These are phyloP conservation scores for Leishmania tarentolae DNA, from an alignment of 208 protist genomes.

Conservation along the genomic window DNA sequence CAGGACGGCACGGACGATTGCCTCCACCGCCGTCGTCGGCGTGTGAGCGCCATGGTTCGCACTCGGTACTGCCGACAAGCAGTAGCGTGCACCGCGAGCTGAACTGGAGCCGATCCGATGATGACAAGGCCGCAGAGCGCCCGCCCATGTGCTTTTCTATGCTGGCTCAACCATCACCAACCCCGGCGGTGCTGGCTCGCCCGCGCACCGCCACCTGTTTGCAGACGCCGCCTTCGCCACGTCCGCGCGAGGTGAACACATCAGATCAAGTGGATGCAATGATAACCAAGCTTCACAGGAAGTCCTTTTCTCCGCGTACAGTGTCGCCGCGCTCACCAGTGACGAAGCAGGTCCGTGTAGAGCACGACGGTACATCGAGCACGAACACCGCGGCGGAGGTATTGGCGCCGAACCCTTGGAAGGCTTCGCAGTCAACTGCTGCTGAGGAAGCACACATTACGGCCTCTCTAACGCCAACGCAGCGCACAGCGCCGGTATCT, in stretches of 20 bases:
- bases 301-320: slow-evolving; percentile 15
- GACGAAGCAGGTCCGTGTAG: slow-evolving; percentile 12
- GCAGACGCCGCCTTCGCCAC: slow-evolving; percentile 18
- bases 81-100: slow-evolving; percentile 29
- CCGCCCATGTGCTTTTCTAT: slow-evolving; percentile 50
- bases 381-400: not conserved
- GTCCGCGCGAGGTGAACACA: slow-evolving; percentile 39
- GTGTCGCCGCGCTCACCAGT: slow-evolving; percentile 20
- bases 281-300: slow-evolving; percentile 8
- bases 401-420: not conserved
- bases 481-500: not conserved
- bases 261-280: slow-evolving; percentile 9
- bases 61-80: not conserved
- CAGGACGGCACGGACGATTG: slow-evolving; percentile 12
- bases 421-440: not conserved
- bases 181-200: not conserved
- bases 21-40: slow-evolving; percentile 8
- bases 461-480: not conserved
- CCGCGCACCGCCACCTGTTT: not conserved
- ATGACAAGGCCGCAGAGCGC: slow-evolving; percentile 12
- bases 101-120: slow-evolving; percentile 26
- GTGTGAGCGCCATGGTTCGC: not conserved
- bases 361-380: not conserved
- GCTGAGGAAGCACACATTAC: not conserved
- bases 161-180: slow-evolving; percentile 25